These are phyloP conservation scores for Phytopythium delawarense DNA, from an alignment of 352 stramenopile genomes.

Conservation along the genomic window DNA sequence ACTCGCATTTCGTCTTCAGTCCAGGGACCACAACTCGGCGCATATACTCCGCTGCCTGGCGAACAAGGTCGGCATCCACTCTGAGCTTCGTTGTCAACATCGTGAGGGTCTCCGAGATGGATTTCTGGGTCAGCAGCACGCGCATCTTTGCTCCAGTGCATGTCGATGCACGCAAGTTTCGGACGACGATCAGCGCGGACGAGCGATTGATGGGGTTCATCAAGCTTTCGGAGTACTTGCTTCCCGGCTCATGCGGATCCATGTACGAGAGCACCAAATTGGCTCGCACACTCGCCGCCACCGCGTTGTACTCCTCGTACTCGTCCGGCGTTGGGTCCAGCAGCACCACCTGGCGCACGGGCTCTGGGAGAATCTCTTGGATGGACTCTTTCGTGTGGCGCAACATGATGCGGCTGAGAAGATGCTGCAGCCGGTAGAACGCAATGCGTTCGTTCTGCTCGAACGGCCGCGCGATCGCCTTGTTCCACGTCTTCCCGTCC, in stretches of 20 bases:
- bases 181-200: constrained; percentile 49
- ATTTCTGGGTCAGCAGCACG: constrained; percentile 31
- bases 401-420: constrained; percentile 92
- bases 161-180: constrained; percentile 56
- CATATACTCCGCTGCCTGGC: constrained; percentile 44
- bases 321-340: constrained; percentile 67
- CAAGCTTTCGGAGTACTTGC: constrained; percentile 61
- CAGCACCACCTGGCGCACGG: constrained; percentile 40
- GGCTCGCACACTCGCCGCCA: constrained; percentile 50
- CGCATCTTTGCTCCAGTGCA: constrained; percentile 49
- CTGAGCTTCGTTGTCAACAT: constrained; percentile 23
- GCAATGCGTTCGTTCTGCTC: constrained; percentile 49
- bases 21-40: constrained; percentile 38
- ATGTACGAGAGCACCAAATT: constrained; percentile 81
- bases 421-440: constrained; percentile 70
- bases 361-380: constrained; percentile 43
- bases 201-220: constrained; percentile 70
- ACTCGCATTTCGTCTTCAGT: constrained; percentile 59
- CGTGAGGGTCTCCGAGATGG: constrained; percentile 63
- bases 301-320: constrained; percentile 69
- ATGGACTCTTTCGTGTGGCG: constrained; percentile 94
- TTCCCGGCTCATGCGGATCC: constrained; percentile 54
- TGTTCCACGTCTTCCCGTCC: constrained; percentile 71
- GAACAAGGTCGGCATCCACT: constrained; percentile 43
- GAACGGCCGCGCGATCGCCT: constrained; percentile 72